phyloP scores from a whole-genome alignment of 495 filamentous ascomycete genomes.

The Podospora bellae-mahoneyi region DNA sequence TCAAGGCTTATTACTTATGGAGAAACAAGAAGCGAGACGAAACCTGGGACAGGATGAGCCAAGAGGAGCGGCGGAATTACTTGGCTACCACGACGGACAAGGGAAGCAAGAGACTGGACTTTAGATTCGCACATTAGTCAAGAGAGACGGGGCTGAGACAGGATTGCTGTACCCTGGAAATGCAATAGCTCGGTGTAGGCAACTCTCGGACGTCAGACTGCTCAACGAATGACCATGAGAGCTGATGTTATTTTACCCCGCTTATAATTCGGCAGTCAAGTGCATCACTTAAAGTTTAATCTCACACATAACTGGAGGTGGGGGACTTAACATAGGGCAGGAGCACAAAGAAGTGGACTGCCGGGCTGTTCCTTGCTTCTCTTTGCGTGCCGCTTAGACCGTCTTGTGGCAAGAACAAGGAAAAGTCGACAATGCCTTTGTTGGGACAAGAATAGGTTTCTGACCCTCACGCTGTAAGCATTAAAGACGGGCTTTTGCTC shows the following conservation, averaged over 20 bases:
- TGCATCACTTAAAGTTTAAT: too few relatives aligned
- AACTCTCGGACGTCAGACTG: too few relatives aligned
- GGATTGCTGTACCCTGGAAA: background rate
- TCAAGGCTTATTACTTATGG: conserved; percentile 46
- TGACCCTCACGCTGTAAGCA: background rate
- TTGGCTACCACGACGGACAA: conserved; percentile 35
- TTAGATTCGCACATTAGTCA: conserved; percentile 39
- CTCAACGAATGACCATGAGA: too few relatives aligned
- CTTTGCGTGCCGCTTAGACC: background rate
- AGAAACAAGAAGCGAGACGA: conserved; percentile 41
- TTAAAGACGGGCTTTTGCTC: background rate
- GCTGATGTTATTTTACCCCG: too few relatives aligned
- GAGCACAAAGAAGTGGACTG: background rate
- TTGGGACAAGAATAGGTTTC: background rate
- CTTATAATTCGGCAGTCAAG: too few relatives aligned
- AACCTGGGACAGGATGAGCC: conserved; percentile 40
- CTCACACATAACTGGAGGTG: background rate
- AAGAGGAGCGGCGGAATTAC: conserved; percentile 40
- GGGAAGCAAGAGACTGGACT: conserved; percentile 46
- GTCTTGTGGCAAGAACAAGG: background rate
- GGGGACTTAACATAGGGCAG: background rate
- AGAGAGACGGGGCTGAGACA: background rate
- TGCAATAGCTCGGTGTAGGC: too few relatives aligned
- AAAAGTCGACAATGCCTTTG: background rate
- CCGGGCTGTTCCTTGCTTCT: background rate